phyloP scores from a whole-genome alignment of 2,329 filamentous ascomycete species.

The Neonectria hederae region DNA sequence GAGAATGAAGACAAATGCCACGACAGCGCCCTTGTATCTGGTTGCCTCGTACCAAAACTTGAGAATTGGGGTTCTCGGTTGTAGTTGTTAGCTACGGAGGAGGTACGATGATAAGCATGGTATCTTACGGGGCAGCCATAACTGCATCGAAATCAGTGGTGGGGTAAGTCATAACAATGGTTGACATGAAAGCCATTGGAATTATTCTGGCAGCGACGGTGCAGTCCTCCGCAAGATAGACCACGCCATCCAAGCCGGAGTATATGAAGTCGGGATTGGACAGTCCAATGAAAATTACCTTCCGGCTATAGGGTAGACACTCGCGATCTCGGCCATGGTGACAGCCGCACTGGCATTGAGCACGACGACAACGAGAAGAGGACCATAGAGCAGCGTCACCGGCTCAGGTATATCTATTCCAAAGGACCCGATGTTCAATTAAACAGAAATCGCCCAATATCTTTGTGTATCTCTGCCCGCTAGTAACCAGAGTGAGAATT shows the following conservation, averaged over 20 bases:
- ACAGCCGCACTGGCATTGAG: slow-evolving; percentile 21
- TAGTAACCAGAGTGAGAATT: slow-evolving; percentile 11
- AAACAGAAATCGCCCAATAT: background rate
- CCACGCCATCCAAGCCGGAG: slow-evolving; percentile 48
- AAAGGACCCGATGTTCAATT: background rate
- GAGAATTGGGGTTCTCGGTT: slow-evolving; percentile 10
- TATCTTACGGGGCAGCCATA: slow-evolving; percentile 15
- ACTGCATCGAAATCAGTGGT: slow-evolving; percentile 34
- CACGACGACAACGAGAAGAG: slow-evolving; percentile 21
- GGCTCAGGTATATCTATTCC: background rate
- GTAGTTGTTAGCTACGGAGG: background rate
- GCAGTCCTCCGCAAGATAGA: slow-evolving; percentile 52
- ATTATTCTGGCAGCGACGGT: slow-evolving; percentile 43
- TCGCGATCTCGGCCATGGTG: slow-evolving; percentile 24
- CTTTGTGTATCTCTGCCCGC: background rate
- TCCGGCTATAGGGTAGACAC: slow-evolving; percentile 25
- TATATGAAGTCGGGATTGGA: slow-evolving; percentile 51
- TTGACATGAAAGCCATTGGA: slow-evolving; percentile 46
- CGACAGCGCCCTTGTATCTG: slow-evolving; percentile 10
- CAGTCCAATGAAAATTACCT: slow-evolving; percentile 53
- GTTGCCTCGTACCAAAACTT: slow-evolving; percentile 23
- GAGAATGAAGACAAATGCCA: slow-evolving; percentile 18
- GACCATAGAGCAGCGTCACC: slow-evolving; percentile 19
- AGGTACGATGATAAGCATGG: no score
- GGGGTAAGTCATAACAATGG: slow-evolving; percentile 42